Evolutionary conservation across 1,284 basidiomycete species (phyloP).

Genomic region (Rhodotorula sp.): DNA sequence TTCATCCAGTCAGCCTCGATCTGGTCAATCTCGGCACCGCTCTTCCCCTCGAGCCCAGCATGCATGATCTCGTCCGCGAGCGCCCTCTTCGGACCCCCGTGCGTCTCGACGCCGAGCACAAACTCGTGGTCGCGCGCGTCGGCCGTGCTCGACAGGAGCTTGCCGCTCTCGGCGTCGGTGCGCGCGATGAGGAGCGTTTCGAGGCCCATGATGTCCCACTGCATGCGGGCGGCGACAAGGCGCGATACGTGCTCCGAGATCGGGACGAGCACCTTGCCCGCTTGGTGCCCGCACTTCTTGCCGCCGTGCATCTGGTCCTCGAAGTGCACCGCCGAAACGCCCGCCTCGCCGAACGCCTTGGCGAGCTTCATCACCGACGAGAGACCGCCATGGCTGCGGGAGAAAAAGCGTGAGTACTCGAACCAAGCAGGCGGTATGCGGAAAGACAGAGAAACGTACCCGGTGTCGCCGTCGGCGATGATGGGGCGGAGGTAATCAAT

Average conservation of each 20-base stretch:
- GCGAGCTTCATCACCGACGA: constrained; percentile 97
- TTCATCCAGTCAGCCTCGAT: constrained; percentile 78
- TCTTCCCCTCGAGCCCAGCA: constrained; percentile 69
- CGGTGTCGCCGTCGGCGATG: constrained; percentile 91
- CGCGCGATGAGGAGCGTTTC: constrained; percentile 87
- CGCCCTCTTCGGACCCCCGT: constrained; percentile 45
- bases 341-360: constrained; percentile 88
- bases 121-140: constrained; percentile 72
- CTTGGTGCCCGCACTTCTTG: constrained; percentile 91
- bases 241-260: constrained; percentile 82
- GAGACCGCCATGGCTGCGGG: constrained; percentile 76
- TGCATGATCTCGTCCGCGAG: constrained; percentile 73
- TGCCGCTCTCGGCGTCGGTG: constrained; percentile 88
- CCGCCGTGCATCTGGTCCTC: constrained; percentile 92
- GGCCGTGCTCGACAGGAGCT: constrained; percentile 78
- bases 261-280: constrained; percentile 90
- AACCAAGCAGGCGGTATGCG: background rate
- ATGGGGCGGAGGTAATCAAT: constrained; percentile 91
- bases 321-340: constrained; percentile 82
- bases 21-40: constrained; percentile 69
- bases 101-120: constrained; percentile 65
- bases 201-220: constrained; percentile 81
- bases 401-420: constrained; percentile 1
- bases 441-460: constrained; percentile 58
- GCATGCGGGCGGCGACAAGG: constrained; percentile 78